Evolutionary conservation across 1,284 basidiomycete genomes (phyloP).

Genomic region (Pseudozyma hubeiensis): DNA sequence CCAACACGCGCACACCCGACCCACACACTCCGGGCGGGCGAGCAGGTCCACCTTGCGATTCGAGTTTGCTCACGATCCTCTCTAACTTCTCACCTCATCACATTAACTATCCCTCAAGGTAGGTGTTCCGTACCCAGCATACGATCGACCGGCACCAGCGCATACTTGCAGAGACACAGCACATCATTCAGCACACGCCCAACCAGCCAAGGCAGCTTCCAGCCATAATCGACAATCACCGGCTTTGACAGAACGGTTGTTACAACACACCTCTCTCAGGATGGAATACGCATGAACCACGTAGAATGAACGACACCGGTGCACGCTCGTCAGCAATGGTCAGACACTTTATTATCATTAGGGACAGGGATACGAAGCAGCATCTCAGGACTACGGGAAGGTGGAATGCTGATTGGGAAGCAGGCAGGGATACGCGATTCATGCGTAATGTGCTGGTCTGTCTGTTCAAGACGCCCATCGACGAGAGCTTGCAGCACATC

Average conservation of each 20-base stretch:
- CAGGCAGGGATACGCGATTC: no score
- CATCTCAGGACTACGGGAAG: no score
- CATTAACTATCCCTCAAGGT: constrained; percentile 56
- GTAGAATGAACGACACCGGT: no score
- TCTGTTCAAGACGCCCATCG: no score
- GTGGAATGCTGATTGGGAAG: no score
- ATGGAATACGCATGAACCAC: no score
- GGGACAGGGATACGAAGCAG: no score
- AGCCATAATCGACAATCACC: constrained; percentile 1
- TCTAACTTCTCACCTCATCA: constrained; percentile 51
- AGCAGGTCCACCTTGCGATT: constrained; percentile 34
- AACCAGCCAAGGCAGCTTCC: constrained; percentile 9
- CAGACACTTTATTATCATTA: no score
- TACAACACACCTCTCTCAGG: neutral
- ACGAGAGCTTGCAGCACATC: no score
- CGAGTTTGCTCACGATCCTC: constrained; percentile 52
- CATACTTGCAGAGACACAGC: constrained; percentile 25
- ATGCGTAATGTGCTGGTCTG: no score
- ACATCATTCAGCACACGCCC: constrained; percentile 1
- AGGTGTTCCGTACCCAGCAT: constrained; percentile 30
- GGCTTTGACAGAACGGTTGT: neutral
- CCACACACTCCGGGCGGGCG: neutral
- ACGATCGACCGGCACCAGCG: constrained; percentile 15
- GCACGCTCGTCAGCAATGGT: no score
- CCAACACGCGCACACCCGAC: constrained; percentile 1